These are phyloP conservation scores for Byssochlamys sp. DNA, from an alignment of 2,329 filamentous ascomycete genomes.

Conservation along the genomic window DNA sequence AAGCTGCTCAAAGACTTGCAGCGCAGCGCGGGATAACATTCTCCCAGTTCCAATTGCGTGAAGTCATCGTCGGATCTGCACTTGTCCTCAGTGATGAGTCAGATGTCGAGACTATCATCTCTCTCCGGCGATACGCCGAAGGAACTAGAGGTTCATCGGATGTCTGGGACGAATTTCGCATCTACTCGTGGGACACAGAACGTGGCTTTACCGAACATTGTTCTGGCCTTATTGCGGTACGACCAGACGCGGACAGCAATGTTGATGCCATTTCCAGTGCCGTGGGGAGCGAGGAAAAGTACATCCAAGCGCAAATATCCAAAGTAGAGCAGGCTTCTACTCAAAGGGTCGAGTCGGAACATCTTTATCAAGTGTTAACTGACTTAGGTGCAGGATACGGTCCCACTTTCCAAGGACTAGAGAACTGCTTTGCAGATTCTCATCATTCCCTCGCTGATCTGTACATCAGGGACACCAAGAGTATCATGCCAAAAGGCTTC, in stretches of 20 bases:
- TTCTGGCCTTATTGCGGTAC: conserved; percentile 17
- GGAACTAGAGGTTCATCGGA: conserved; percentile 27
- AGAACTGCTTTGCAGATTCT: conserved; percentile 35
- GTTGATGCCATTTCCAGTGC: background rate
- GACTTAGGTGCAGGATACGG: conserved; percentile 44
- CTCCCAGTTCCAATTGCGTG: too few relatives aligned
- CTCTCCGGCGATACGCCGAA: conserved; percentile 15
- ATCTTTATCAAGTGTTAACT: conserved; percentile 40
- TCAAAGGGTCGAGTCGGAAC: conserved; percentile 19
- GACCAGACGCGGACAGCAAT: conserved; percentile 3
- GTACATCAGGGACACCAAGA: conserved; percentile 35
- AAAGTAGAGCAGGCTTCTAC: conserved; percentile 10
- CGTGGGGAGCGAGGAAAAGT: background rate
- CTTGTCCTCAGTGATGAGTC: too few relatives aligned
- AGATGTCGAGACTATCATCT: too few relatives aligned
- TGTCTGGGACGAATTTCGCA: conserved; percentile 19
- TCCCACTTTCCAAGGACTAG: conserved; percentile 43
- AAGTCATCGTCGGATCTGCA: too few relatives aligned
- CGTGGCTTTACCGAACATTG: conserved; percentile 20
- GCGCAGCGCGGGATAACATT: too few relatives aligned
- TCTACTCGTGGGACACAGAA: conserved; percentile 16
- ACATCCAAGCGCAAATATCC: background rate
- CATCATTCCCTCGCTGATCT: conserved; percentile 20
- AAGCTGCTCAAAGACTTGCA: too few relatives aligned
- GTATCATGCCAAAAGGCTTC: conserved; percentile 37